phyloP scores from a whole-genome alignment of 1,284 basidiomycete species.

The Sporisorium iseilematis-ciliati region DNA sequence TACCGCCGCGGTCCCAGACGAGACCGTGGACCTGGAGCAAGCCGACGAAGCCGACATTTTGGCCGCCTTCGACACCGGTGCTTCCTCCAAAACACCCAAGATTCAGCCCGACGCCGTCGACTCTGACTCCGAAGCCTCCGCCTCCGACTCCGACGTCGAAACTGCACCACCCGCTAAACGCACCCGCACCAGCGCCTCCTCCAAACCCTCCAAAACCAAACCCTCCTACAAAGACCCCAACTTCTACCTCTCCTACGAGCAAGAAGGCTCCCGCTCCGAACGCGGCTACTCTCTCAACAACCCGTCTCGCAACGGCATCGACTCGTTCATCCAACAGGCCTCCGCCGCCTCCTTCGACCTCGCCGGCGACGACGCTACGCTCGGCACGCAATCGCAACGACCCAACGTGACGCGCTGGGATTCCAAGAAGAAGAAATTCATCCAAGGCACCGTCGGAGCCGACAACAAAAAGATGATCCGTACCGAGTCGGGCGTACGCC shows the following conservation, averaged over 20 bases:
- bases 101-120: not conserved
- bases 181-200: slow-evolving; percentile 5
- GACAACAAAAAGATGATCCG: slow-evolving; percentile 95
- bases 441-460: slow-evolving; percentile 84
- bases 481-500: slow-evolving; percentile 88
- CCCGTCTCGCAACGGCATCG: slow-evolving; percentile 73
- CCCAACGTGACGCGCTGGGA: slow-evolving; percentile 83
- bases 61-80: slow-evolving; percentile 48
- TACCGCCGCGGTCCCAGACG: slow-evolving; percentile 49
- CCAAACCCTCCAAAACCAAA: slow-evolving; percentile 17
- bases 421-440: slow-evolving; percentile 94
- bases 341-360: slow-evolving; percentile 85
- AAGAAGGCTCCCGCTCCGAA: slow-evolving; percentile 85
- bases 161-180: slow-evolving; percentile 53
- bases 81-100: slow-evolving; percentile 6
- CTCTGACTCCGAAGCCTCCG: slow-evolving; percentile 62
- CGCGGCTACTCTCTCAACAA: slow-evolving; percentile 75
- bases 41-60: slow-evolving; percentile 71
- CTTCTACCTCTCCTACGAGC: slow-evolving; percentile 92
- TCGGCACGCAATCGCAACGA: slow-evolving; percentile 65
- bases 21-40: slow-evolving; percentile 74
- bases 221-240: slow-evolving; percentile 80
- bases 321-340: slow-evolving; percentile 88
- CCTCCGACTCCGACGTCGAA: slow-evolving; percentile 71
- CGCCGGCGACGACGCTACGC: slow-evolving; percentile 76